Base-by-base conservation (phyloP, 2,329 filamentous ascomycete genomes). In the Macrophomina tecta region DNA sequence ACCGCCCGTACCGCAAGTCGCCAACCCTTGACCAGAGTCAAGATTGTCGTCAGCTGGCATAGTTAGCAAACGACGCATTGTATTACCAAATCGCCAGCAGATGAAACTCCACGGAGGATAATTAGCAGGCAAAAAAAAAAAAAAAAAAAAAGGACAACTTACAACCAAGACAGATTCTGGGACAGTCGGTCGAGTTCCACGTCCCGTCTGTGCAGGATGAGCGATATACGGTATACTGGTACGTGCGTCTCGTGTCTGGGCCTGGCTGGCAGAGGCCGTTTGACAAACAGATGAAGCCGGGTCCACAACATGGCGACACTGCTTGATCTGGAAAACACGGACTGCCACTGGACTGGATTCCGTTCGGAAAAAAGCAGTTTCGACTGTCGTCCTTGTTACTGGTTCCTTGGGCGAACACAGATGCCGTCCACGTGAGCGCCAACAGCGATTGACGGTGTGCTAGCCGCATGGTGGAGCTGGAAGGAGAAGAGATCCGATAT, bases 291-390 rank as follows among this genome's bases (percentile, higher is more conserved):
- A 72, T 45, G 53, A 72, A 73, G 14, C 69, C 70, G 34, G 70
- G 71, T 6, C 71, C 71, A 62, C 72, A 73, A 58, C 72, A 73
- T n/a, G 64, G 40, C 46, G 72, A 73, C 3, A 72, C 70, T 11
- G 64, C 60, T 16, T 68, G 60, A 42, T 70, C 56, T 11, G 70
- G 63, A 34, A 68, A 62, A 63, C 72, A 73, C 2, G 69, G 67
- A 56, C 51, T 45, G 12, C 71, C 71, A 51, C 52, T 69, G n/a
- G 66, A 69, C 30, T 70, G 60, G 7, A 67, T 30, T 16, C 71
- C 72, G n/a, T 68, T 60, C 1, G 72, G 72, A 52, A 69, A 73
- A 56, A 70, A 73, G 53, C 72, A 73, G 38, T 68, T 68, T n/a
- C 68, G 52, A 40, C 23, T 60, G 16, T 56, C 46, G 52, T 66